A percentile compares a stretch with the other conserved stretches of the same genome.
Conservation (phyloP, 495 filamentous ascomycete genomes). For the Trichoderma erinaceum region DNA sequence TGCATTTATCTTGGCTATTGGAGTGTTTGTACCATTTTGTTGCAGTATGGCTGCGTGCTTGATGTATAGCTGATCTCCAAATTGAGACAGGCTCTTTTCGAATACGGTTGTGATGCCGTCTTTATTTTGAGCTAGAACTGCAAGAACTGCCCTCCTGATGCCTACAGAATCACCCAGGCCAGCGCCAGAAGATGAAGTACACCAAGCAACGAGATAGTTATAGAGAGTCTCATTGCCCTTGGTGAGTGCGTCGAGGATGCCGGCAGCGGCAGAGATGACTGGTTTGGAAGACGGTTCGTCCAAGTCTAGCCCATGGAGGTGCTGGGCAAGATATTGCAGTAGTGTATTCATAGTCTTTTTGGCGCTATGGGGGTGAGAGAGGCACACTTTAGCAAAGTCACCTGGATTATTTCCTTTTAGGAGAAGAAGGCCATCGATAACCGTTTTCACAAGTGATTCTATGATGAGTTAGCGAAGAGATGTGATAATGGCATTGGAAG, state of each 20-base stretch:
- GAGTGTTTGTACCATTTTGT: slow-evolving; percentile 64
- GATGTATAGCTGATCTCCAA: slow-evolving; percentile 82
- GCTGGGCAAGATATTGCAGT: slow-evolving; percentile 53
- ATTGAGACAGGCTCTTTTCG: slow-evolving; percentile 61
- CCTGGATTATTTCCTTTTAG: slow-evolving; percentile 25
- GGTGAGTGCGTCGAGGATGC: slow-evolving; percentile 37
- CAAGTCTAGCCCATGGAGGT: slow-evolving; percentile 35
- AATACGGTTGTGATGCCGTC: slow-evolving; percentile 52
- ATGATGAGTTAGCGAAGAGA: slow-evolving; percentile 16
- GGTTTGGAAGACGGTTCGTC: slow-evolving; percentile 28
- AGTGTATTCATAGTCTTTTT: slow-evolving; percentile 50
- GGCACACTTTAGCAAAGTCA: slow-evolving; percentile 41
- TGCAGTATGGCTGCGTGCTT: slow-evolving; percentile 72
- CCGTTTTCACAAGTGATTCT: slow-evolving; percentile 52
- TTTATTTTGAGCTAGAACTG: slow-evolving; percentile 48
- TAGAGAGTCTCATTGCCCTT: slow-evolving; percentile 32
- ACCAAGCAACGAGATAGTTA: slow-evolving; percentile 60
- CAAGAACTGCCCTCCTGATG: slow-evolving; percentile 61
- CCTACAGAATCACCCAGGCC: slow-evolving; percentile 56
- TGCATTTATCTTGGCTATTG: not conserved
- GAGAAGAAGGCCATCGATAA: slow-evolving; percentile 44
- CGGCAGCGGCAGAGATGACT: slow-evolving; percentile 44
- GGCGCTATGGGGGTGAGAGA: slow-evolving; percentile 43
- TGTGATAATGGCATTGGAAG: not conserved
- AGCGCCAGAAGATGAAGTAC: slow-evolving; percentile 56